Percentiles rank a stretch among this genome's conserved stretches.
These are phyloP conservation scores for Brettanomyces custersianus DNA, from an alignment of 805 yeast genomes.

Conservation along the genomic window DNA sequence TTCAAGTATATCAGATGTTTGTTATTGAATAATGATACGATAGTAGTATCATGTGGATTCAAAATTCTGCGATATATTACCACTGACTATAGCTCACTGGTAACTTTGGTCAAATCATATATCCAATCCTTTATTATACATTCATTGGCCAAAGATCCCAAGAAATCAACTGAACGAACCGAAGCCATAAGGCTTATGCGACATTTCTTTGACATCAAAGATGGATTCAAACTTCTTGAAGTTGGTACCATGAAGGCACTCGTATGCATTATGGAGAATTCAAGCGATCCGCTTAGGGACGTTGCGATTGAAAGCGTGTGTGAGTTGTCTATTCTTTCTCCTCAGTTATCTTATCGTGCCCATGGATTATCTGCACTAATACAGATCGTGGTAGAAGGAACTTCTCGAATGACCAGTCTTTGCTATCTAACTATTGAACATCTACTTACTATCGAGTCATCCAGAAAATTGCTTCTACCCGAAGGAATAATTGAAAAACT, in stretches of 20 bases:
- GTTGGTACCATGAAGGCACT: slow-evolving; percentile 1
- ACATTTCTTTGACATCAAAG: slow-evolving; percentile 43
- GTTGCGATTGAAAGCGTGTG: slow-evolving; percentile 45
- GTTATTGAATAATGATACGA: slow-evolving; percentile 38
- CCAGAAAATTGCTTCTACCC: slow-evolving; percentile 44
- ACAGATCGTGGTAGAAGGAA: slow-evolving; percentile 46
- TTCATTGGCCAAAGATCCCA: slow-evolving; percentile 48
- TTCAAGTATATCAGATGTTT: slow-evolving; percentile 48
- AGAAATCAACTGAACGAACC: slow-evolving; percentile 50
- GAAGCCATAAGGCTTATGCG: slow-evolving; percentile 72
- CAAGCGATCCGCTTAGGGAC: slow-evolving; percentile 40
- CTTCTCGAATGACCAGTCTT: slow-evolving; percentile 33
- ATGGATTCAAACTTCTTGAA: slow-evolving; percentile 39
- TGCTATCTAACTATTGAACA: slow-evolving; percentile 41
- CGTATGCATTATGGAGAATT: slow-evolving; percentile 37
- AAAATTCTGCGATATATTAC: slow-evolving; percentile 62
- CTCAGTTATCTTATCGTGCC: slow-evolving; percentile 33
- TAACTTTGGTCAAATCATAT: slow-evolving; percentile 42
- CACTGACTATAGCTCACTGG: slow-evolving; percentile 31
- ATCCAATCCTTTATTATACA: slow-evolving; percentile 56
- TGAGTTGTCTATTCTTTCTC: slow-evolving; percentile 38
- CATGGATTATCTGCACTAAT: slow-evolving; percentile 37
- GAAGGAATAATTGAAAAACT: slow-evolving; percentile 57
- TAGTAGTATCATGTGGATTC: slow-evolving; percentile 68
- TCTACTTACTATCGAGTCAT: slow-evolving; percentile 47